These are phyloP conservation scores for Botrytis cinerea DNA, from an alignment of 2,329 filamentous ascomycete genomes.

Conservation along the genomic window DNA sequence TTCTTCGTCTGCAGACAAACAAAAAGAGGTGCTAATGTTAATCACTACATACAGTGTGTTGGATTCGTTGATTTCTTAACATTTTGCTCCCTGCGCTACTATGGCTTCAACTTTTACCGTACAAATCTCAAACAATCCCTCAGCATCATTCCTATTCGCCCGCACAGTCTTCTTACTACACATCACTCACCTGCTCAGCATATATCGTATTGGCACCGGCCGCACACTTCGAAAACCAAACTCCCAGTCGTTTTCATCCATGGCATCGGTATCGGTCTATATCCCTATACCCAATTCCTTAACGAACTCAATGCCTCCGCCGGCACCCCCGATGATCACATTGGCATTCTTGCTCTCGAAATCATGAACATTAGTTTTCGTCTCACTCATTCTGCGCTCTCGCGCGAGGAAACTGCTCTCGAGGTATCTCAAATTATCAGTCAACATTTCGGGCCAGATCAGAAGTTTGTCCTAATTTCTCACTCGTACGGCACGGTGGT, in stretches of 20 bases:
- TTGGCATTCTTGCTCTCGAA: constrained; percentile 60
- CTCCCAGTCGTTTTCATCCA: constrained; percentile 63
- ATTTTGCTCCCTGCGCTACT: constrained; percentile 44
- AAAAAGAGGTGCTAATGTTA: constrained; percentile 16
- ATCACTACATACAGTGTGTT: constrained; percentile 36
- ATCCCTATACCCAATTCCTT: constrained; percentile 58
- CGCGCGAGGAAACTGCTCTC: constrained; percentile 50
- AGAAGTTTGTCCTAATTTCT: constrained; percentile 54
- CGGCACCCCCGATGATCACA: constrained; percentile 48
- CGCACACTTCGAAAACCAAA: constrained; percentile 58
- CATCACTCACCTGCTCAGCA: constrained; percentile 49
- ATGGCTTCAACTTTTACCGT: constrained; percentile 52
- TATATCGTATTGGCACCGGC: constrained; percentile 61
- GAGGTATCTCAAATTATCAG: constrained; percentile 56
- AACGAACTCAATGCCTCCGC: constrained; percentile 49
- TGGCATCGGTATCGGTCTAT: constrained; percentile 62
- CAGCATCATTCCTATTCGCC: constrained; percentile 56
- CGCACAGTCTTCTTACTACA: constrained; percentile 49
- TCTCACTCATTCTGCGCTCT: constrained; percentile 53
- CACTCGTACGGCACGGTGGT: constrained; percentile 58
- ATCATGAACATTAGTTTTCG: constrained; percentile 60
- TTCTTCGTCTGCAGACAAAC: background rate
- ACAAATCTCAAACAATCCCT: constrained; percentile 47
- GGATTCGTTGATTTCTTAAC: constrained; percentile 43
- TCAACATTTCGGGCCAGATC: constrained; percentile 48